Percentiles rank a stretch among this genome's conserved stretches.
These are phyloP conservation scores for Cordyceps cicadae DNA, from an alignment of 2,329 filamentous ascomycete genomes.

Conservation along the genomic window DNA sequence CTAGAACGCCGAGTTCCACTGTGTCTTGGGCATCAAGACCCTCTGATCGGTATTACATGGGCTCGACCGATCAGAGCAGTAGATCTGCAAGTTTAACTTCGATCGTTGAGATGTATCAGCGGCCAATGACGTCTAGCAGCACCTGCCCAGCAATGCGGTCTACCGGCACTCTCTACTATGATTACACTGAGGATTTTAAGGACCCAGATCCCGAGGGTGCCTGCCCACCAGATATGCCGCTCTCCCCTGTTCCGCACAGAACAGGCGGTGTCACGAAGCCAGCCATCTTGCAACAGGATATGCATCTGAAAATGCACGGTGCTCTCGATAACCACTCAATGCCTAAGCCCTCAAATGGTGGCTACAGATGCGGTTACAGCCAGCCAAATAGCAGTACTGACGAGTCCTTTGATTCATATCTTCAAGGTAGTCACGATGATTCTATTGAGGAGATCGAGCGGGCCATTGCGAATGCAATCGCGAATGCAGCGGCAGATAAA, in stretches of 20 bases:
- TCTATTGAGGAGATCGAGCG: slow-evolving; percentile 10
- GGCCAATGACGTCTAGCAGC: slow-evolving; percentile 20
- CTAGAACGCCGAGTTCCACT: slow-evolving; percentile 30
- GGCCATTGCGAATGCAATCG: slow-evolving; percentile 10
- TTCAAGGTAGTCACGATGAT: slow-evolving; percentile 10
- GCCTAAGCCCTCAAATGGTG: neutral
- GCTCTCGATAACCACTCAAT: neutral
- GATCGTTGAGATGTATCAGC: slow-evolving; percentile 40
- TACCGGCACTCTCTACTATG: slow-evolving; percentile 38
- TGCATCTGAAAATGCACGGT: slow-evolving; percentile 1
- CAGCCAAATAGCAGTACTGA: neutral
- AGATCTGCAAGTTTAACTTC: slow-evolving; percentile 43
- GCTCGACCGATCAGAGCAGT: slow-evolving; percentile 28
- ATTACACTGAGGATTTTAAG: slow-evolving; percentile 46
- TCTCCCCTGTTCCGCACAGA: slow-evolving; percentile 25
- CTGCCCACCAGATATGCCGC: slow-evolving; percentile 15
- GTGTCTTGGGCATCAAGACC: slow-evolving; percentile 19
- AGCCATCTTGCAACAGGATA: slow-evolving; percentile 21
- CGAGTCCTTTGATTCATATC: slow-evolving; percentile 5
- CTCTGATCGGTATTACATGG: slow-evolving; percentile 25
- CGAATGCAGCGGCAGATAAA: slow-evolving; percentile 9
- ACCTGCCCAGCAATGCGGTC: slow-evolving; percentile 22
- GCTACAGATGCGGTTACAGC: neutral
- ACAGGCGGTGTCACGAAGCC: slow-evolving; percentile 19
- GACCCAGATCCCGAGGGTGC: slow-evolving; percentile 17